These are phyloP conservation scores for Backusella morwellensis DNA, from an alignment of 192 early-diverging fungal genomes.

Conservation along the genomic window DNA sequence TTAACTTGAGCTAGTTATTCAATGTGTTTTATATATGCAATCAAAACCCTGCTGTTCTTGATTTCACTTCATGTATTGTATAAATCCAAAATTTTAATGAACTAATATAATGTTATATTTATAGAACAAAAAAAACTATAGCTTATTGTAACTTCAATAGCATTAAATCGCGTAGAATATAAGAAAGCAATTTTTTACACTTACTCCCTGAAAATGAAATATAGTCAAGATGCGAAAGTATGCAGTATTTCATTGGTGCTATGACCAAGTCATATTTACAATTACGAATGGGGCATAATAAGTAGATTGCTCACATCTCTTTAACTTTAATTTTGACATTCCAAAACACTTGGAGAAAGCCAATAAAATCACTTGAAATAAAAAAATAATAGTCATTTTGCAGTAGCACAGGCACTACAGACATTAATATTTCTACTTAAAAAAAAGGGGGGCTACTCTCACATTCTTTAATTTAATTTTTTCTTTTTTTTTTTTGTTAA, in stretches of 20 bases:
- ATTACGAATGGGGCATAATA: neutral
- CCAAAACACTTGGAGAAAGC: neutral
- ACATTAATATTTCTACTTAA: neutral
- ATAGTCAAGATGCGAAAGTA: neutral
- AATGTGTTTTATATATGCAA: neutral
- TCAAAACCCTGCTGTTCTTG: neutral
- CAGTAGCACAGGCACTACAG: neutral
- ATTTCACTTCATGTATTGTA: neutral
- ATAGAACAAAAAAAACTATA: too few species aligned
- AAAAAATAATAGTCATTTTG: neutral
- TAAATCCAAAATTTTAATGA: neutral
- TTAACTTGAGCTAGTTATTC: neutral
- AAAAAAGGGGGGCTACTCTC: neutral
- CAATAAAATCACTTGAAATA: neutral
- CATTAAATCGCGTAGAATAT: too few species aligned
- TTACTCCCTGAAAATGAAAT: neutral
- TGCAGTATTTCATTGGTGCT: neutral
- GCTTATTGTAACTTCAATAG: too few species aligned
- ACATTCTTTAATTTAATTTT: neutral
- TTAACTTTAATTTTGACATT: slow-evolving; percentile 1
- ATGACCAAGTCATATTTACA: neutral
- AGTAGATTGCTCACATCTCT: neutral
- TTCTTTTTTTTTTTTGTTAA: neutral
- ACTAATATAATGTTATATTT: too few species aligned
- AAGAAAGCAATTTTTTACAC: too few species aligned